Base-by-base conservation (phyloP, 805 yeast species). In the Pichia paraexigua region DNA sequence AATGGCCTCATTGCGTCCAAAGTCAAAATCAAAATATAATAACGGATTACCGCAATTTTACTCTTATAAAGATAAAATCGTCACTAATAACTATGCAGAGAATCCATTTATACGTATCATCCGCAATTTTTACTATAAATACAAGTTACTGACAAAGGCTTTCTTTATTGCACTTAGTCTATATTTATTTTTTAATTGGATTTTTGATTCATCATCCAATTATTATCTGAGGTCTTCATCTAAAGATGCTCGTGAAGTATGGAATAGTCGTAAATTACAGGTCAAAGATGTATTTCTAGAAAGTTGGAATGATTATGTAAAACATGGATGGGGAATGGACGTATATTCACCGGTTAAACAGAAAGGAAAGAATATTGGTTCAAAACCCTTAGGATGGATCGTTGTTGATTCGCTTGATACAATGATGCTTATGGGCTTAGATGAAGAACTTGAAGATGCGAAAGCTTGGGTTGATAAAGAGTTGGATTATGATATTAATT, bases 391-490 rank as follows among this genome's bases (percentile, higher is more conserved):
- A 57, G 97, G 97, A 1, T 90, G 97, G 96, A 86, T 90, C 63
- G 83, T 90, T 60, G 94, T 91, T 6, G 97, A 90, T 65, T 76
- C 92, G 1, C 68, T 91, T 48, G 97, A 91, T 61, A 86, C 97
- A 0, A 67, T 91, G 72, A 75, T 81, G 71, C 54, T 90, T 22
- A 89, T 90, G 96, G 85, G 76, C 49, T 76, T 80, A 27, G 67
- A 76, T 8, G 82, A 78, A 28, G 90, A 87, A 60, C 71, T 85
- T 32, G 67, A 65, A 39, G 74, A 78, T 28, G 91, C 95, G 7
- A 77, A 80, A 54, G 63, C 77, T 6, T 91, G 96, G 96, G 85
- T 91, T 46, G 74, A 76, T 46, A 70, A 82, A 51, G 88, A 80
- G 47, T 72, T 91, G 56, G 74, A 73, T 49, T 90, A 87, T 63